Evolutionary conservation across 2,329 filamentous ascomycete species (phyloP).

Genomic region (Aspergillus ustus): DNA sequence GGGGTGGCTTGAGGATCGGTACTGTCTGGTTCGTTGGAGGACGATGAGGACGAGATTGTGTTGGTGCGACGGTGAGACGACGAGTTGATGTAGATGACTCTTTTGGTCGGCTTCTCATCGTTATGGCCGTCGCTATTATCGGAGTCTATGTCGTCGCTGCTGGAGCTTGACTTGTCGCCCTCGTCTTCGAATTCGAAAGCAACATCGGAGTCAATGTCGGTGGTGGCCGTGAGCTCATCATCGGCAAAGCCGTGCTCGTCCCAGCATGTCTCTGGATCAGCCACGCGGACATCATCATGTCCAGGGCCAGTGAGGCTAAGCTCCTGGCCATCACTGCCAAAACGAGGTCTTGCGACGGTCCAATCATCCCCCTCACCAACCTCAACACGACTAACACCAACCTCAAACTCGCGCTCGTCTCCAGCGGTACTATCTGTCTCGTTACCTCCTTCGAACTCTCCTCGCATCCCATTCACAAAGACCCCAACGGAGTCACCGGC

Average conservation of each 20-base stretch:
- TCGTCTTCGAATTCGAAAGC: background rate
- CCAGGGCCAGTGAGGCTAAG: background rate
- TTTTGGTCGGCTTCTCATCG: background rate
- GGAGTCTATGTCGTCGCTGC: background rate
- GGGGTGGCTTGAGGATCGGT: background rate
- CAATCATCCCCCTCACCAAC: background rate
- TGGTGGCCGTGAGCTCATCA: conserved; percentile 8
- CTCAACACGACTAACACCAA: conserved; percentile 7
- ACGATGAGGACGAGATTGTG: background rate
- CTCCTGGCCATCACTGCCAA: background rate
- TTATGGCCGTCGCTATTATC: background rate
- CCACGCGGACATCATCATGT: background rate
- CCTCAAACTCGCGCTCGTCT: background rate
- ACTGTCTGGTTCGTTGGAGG: background rate
- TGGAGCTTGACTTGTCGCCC: background rate
- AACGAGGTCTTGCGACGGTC: background rate
- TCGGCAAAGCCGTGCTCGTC: conserved; percentile 12
- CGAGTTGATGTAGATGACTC: conserved; percentile 1
- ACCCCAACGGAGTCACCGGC: background rate
- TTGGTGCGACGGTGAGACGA: background rate
- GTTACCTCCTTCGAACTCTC: background rate
- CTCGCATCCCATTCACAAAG: background rate
- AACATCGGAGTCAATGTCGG: background rate
- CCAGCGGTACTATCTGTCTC: background rate
- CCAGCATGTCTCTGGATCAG: background rate